Evolutionary conservation across 768 basidiomycete genomes (phyloP).

Genomic region (Russula brevipes): DNA sequence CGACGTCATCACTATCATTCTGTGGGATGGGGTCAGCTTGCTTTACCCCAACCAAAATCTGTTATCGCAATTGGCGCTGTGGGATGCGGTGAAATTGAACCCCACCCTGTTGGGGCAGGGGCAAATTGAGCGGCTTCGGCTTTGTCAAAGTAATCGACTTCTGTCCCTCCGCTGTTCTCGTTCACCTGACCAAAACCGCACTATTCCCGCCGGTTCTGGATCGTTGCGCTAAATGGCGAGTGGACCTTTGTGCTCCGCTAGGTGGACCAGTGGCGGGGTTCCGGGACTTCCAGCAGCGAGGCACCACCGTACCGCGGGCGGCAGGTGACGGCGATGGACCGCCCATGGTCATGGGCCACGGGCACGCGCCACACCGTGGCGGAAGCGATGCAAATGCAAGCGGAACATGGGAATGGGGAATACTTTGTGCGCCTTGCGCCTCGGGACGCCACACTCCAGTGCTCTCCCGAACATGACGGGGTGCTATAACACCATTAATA

Average conservation of each 20-base stretch:
- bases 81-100: neutral
- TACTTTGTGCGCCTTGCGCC: neutral
- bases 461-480: neutral
- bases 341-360: neutral
- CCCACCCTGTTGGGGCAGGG: too few relatives aligned
- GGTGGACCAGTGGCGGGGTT: neutral
- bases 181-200: neutral
- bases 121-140: neutral
- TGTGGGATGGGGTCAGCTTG: neutral
- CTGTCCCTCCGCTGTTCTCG: neutral
- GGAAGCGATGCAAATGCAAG: neutral
- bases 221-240: too few relatives aligned
- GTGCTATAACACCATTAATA: neutral
- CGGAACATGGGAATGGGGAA: neutral
- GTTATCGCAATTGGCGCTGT: neutral
- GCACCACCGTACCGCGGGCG: neutral
- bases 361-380: neutral
- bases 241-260: too few relatives aligned
- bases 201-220: neutral
- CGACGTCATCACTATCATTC: neutral
- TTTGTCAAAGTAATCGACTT: neutral
- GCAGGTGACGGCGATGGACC: neutral
- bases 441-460: neutral
- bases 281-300: neutral
- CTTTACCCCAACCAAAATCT: neutral